Base-by-base conservation (phyloP, 805 yeast species). In the Suhomyces sp. region DNA sequence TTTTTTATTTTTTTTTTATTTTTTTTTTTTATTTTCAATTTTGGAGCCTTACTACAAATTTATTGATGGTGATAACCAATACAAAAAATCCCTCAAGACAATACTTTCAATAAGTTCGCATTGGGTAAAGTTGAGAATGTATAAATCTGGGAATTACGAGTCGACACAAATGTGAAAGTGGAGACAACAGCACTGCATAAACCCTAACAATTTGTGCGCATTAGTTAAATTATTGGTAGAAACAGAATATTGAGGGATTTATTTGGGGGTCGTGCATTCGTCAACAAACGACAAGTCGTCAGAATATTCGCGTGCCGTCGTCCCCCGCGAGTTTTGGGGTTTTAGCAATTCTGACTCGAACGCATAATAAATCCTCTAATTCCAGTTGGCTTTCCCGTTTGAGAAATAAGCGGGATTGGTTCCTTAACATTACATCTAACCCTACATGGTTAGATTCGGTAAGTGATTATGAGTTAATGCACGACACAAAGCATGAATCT, bases 61-160 rank as follows among this genome's bases (percentile, higher is more conserved):
- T 15, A 10, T 3, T 37, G 50, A 47, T 47, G 50, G 41, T 47
- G 50, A n/a, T 47, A 47, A 47, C 50, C 45, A 47, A 40, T 47
- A 47, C 50, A 22, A 47, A 47, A 47, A 47, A 47, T 47, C 50
- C 50, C 50, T 37, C 50, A 47, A 37, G 21, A n/a, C 37, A 46
- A 29, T 46, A 33, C 25, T 17, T 17, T 17, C 12, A 35, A 35
- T 37, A 37, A 17, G 21, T 37, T 37, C 41, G 22, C 41, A 17
- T 37, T 37, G n/a, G 41, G 41, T 37, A 37, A 37, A 37, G 41
- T 19, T 37, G 41, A 37, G 41, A 37, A 17, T 37, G 41, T 9
- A 37, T 37, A 37, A 37, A 37, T 37, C 41, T 37, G 41, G 41
- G 41, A 37, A 37, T 37, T 37, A 37, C 41, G 41, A 37, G 41